Conservation (phyloP, 139 green algal genomes). For the Volvox africanus region DNA sequence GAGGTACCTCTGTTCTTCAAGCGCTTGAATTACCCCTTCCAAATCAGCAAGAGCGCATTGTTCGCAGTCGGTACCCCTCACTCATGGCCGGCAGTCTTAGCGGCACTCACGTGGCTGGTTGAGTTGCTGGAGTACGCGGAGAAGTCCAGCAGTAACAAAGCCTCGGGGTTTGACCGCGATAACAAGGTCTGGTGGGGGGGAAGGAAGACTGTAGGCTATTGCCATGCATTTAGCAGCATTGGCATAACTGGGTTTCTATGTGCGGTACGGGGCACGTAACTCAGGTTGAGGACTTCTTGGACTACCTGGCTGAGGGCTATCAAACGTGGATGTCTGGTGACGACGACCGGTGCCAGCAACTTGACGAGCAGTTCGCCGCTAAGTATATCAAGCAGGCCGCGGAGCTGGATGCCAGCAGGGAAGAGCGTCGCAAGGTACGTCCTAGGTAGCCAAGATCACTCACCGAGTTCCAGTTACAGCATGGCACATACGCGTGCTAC, state of each 20-base stretch:
- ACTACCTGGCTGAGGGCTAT: slow-evolving; percentile 36
- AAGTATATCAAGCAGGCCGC: slow-evolving; percentile 61
- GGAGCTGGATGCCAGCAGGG: not conserved
- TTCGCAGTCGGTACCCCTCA: slow-evolving; percentile 93
- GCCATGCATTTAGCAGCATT: too few relatives aligned
- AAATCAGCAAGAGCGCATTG: slow-evolving; percentile 91
- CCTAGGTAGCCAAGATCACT: too few relatives aligned
- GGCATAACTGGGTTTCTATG: too few relatives aligned
- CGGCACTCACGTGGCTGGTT: slow-evolving; percentile 91
- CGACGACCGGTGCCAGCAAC: slow-evolving; percentile 53
- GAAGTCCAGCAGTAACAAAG: slow-evolving; percentile 59
- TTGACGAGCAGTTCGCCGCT: slow-evolving; percentile 74
- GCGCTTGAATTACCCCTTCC: slow-evolving; percentile 93
- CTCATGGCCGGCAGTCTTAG: slow-evolving; percentile 92
- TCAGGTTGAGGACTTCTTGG: slow-evolving; percentile 27
- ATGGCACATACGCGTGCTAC: too few relatives aligned
- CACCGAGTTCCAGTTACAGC: too few relatives aligned
- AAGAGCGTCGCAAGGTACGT: not conserved
- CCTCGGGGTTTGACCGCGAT: slow-evolving; percentile 9
- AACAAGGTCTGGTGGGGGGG: slow-evolving; percentile 27
- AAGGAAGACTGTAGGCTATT: not conserved
- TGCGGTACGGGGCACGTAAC: too few relatives aligned
- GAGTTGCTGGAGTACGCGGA: slow-evolving; percentile 94
- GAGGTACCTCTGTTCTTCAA: slow-evolving; percentile 94
- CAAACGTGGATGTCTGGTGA: slow-evolving; percentile 17